Conservation (phyloP, 805 yeast genomes). For the Kodamaea kaohsiungensis region DNA sequence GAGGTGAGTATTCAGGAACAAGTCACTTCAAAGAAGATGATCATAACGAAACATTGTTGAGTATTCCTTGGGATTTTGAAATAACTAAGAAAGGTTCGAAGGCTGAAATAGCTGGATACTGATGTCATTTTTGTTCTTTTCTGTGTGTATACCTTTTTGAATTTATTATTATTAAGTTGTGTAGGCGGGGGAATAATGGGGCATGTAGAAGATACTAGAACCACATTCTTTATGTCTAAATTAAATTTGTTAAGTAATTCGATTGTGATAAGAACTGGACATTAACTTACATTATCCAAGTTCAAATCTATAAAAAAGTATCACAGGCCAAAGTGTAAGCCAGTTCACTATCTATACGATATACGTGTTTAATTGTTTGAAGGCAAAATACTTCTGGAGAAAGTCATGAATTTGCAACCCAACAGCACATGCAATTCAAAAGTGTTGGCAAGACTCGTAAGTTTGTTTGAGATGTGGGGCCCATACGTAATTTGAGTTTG, state of each 20-base stretch:
- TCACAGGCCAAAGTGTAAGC: no score
- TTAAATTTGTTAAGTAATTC: no score
- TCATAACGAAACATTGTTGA: not conserved
- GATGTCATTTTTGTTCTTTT: not conserved
- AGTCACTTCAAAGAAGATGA: not conserved
- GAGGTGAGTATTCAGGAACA: not conserved
- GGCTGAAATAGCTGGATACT: not conserved
- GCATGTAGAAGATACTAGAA: no score
- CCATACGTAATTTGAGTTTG: not conserved
- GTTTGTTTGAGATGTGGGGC: not conserved
- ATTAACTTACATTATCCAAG: no score
- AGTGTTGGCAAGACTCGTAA: not conserved
- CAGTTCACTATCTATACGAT: no score
- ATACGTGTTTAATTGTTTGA: not conserved
- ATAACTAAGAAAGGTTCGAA: not conserved
- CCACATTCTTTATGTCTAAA: no score
- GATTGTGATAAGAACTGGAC: no score
- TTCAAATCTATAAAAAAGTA: no score
- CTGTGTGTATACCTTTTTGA: not conserved
- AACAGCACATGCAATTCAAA: not conserved
- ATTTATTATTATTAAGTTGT: no score
- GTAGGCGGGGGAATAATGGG: no score
- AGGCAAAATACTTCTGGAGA: not conserved
- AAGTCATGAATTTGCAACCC: not conserved
- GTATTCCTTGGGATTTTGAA: not conserved